A percentile compares a stretch with the other conserved stretches of the same genome.
These are phyloP conservation scores for Zizania latifolia DNA, from an alignment of 176 grass and related monocot genomes.

Conservation along the genomic window DNA sequence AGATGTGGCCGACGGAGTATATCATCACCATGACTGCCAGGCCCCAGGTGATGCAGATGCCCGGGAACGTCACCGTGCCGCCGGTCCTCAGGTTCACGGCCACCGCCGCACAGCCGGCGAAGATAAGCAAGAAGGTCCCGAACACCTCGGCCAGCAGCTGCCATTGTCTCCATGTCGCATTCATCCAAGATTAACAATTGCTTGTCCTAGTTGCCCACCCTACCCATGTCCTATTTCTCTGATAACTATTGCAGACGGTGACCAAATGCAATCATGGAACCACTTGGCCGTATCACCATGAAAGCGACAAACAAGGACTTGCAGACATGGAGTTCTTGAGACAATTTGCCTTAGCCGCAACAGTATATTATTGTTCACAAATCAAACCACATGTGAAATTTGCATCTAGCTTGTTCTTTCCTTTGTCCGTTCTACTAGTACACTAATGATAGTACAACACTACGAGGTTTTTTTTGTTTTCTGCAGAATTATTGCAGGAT, in stretches of 20 bases:
- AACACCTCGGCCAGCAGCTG: conserved; percentile 71
- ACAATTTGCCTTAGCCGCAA: neutral
- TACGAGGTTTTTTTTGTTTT: neutral
- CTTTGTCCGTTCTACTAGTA: conserved; percentile 1
- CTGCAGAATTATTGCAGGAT: neutral
- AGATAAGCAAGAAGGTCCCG: conserved; percentile 83
- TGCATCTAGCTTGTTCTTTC: conserved; percentile 4
- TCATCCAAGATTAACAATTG: neutral
- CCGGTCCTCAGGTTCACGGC: conserved; percentile 54
- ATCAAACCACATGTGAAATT: neutral
- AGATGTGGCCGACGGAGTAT: conserved; percentile 92
- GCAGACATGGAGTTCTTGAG: neutral
- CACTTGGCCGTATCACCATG: neutral
- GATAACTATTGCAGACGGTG: neutral
- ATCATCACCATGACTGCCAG: conserved; percentile 90
- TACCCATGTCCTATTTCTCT: neutral
- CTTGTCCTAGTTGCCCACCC: conserved; percentile 8
- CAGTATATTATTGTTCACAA: neutral
- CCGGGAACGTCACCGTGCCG: conserved; percentile 76
- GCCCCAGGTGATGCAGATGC: conserved; percentile 82
- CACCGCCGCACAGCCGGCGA: conserved; percentile 77
- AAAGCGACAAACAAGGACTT: neutral
- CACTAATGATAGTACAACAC: too few species aligned
- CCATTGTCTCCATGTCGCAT: too few species aligned
- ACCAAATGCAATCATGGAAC: conserved; percentile 7